phyloP scores from a whole-genome alignment of 805 yeast species.

The Wickerhamiella slavikovae region DNA sequence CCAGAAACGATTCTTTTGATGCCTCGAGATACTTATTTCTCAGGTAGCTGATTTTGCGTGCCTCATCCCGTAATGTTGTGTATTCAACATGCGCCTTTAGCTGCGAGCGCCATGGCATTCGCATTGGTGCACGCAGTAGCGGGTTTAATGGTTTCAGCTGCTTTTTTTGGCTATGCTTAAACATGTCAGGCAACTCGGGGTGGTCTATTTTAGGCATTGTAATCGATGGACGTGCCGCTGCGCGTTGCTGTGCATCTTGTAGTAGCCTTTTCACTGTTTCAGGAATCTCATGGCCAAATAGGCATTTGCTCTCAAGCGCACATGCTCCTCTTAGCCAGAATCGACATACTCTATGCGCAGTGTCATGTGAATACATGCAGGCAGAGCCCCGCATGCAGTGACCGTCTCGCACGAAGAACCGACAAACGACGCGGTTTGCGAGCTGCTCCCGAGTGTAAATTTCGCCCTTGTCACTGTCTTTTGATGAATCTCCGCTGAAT shows the following conservation, averaged over 20 bases:
- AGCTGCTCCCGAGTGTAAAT: conserved; percentile 4
- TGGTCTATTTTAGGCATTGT: background rate
- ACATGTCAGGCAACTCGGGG: too few relatives aligned
- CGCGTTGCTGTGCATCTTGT: background rate
- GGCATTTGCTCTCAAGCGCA: conserved; percentile 23
- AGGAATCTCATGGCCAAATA: conserved; percentile 23
- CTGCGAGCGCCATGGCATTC: conserved; percentile 15
- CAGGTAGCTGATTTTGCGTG: conserved; percentile 13
- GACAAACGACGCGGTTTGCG: conserved; percentile 19
- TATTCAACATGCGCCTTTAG: conserved; percentile 11
- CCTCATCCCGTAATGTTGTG: conserved; percentile 12
- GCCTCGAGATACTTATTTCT: conserved; percentile 18
- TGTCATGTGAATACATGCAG: conserved; percentile 27
- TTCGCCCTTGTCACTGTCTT: too few relatives aligned
- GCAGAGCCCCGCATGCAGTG: conserved; percentile 23
- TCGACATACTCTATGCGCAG: conserved; percentile 23
- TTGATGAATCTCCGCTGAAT: too few relatives aligned
- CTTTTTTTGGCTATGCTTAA: too few relatives aligned
- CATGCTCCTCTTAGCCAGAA: conserved; percentile 28
- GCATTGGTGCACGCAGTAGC: conserved; percentile 6
- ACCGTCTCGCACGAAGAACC: conserved; percentile 24
- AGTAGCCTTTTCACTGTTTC: conserved; percentile 7
- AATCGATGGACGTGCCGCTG: background rate
- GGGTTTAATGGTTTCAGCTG: too few relatives aligned
- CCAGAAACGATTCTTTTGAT: conserved; percentile 16